Base-by-base conservation (phyloP, 129 eudicot genomes). In the Flaveria bidentis region DNA sequence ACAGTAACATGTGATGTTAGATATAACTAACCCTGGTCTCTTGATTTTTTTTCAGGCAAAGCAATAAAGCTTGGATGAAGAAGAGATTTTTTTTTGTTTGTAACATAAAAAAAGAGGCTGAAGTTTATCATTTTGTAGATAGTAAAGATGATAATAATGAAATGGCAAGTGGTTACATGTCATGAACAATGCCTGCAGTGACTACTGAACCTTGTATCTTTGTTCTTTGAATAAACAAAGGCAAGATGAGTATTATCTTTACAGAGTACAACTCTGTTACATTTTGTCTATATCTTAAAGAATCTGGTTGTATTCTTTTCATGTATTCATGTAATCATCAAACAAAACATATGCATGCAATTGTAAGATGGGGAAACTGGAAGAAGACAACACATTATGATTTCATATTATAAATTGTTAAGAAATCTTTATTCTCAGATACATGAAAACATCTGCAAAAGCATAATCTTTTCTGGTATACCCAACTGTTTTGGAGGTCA, bases 21-120 rank as follows among this genome's bases (percentile, higher is more conserved):
- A 4, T 33, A 4, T 1, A 2, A 18, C 39, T 50, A 71, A 30
- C 30, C 30, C 1, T 10, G 4, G 1, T 25, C 49, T 39, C 55
- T 50, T 13, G 13, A 6, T 36, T 15, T 22, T 78, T 78, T 17
- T 39, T 70, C 89, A 88, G 92, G 92, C 92, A n/a, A 88, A 85
- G 78, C 89, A 88, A 57, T 85, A 67, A 85, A 69, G 68, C 17
- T 25, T 76, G 68, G 62, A 66, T 0, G 44, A 58, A 22, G 76
- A 61, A 52, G n/a, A 39, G 56, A 46, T 36, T 28, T 13, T 66
- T 66, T 50, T 46, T 70, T 73, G 71, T 66, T 44, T 86, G 86
- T 81, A 76, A 55, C 73, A 86, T 86, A 83, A 76, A 53, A 53
- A 61, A 69, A 73, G 78, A 55, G 83, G 73, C 77, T 15, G 26